phyloP scores from a whole-genome alignment of 225 moss, liverwort and hornwort genomes.

The Straminergon stramineum region DNA sequence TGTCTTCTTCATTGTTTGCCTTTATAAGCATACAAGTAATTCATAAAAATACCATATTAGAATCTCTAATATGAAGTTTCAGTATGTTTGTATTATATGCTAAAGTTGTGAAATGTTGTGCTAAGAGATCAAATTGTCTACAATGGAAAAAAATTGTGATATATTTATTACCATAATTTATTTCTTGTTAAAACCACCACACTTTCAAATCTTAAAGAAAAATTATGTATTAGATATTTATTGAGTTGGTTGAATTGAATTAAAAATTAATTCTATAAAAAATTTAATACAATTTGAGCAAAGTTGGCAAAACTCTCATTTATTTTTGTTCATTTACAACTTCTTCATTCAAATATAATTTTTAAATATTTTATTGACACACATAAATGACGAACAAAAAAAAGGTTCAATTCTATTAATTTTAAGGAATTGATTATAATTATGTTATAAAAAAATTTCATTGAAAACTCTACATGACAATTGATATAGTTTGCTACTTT shows the following conservation, averaged over 20 bases:
- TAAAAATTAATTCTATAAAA: background rate
- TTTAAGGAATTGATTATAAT: too few species aligned
- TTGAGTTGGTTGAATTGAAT: background rate
- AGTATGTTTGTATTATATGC: background rate
- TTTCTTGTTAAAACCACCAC: background rate
- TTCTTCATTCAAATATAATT: too few species aligned
- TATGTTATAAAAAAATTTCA: background rate
- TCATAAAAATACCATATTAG: rapidly evolving
- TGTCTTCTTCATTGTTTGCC: background rate
- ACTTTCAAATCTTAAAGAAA: background rate
- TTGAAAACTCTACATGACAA: background rate
- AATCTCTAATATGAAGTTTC: background rate
- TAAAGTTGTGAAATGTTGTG: background rate
- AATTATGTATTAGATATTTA: background rate
- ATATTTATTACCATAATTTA: background rate
- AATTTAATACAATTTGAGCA: background rate
- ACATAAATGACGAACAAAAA: background rate
- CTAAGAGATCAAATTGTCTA: background rate
- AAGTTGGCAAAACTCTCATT: background rate
- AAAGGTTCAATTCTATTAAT: too few species aligned
- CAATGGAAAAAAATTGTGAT: background rate
- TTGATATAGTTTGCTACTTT: background rate
- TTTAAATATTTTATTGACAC: background rate
- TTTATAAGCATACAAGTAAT: background rate
- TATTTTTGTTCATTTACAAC: background rate